Evolutionary conservation across 352 stramenopile species (phyloP), one percentile per base, ranked within the genome.

Genomic region (Phytopythium montanum): DNA sequence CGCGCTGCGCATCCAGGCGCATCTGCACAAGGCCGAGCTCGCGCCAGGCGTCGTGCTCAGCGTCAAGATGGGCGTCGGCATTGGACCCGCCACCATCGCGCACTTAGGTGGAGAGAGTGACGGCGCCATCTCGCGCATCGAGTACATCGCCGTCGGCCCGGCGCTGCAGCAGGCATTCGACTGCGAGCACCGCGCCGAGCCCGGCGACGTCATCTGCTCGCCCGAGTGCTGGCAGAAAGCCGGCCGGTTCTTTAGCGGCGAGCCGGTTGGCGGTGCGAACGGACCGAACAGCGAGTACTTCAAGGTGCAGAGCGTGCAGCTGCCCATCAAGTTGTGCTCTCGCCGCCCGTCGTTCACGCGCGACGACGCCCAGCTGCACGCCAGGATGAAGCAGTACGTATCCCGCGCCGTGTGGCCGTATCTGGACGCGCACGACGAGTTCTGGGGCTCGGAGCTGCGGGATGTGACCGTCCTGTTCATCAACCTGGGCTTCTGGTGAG

Each of bases 31-130:
- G 49, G 87, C 85, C 3, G 81, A 96, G 62, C 73, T 97, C 14
- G 90, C 83, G 5, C 78, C 73, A 13, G 84, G 83, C 25, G 91
- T 97, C 4, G 82, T 92, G 33, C 66, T 98, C n/a, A 96, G 86
- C 65, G 92, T 97, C n/a, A 98, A 98, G 68, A 96, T 97, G 56
- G 93, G 93, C 14, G 90, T 98, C 44, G 93, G 93, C 16, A 82
- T 97, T 28, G 93, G 93, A 12, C 75, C 84, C 54, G 80, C 84
- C 55, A 95, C 85, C 21, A 90, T 95, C 54, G 86, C 85, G 23
- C 91, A 98, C 56, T 70, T 98, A 2, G 93, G 93, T 23, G 93
- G 93, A 14, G 79, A 91, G 58, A 90, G 78, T 34, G 90, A 97
- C 38, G 85, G 87, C 12, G 73, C 83, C 19, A 92, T 77, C 1